Evolutionary conservation across 176 grass and related monocot genomes (phyloP).

Genomic region (Carex parvula): DNA sequence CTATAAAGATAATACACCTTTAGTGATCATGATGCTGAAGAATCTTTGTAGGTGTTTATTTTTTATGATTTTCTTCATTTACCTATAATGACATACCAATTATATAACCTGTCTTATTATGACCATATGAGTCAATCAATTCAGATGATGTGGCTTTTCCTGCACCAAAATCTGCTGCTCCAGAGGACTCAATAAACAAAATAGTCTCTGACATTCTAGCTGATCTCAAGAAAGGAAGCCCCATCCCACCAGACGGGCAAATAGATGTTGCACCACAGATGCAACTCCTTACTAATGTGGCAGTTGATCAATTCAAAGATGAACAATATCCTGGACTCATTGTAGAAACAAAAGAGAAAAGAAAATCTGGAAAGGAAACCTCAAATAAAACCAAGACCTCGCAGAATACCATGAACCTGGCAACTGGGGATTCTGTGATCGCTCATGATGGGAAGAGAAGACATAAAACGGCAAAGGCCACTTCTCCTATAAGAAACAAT

Average conservation of each 20-base stretch:
- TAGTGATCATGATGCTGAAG: background rate
- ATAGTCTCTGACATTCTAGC: background rate
- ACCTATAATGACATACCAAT: background rate
- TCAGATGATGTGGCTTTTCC: conserved; percentile 8
- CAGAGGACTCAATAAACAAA: background rate
- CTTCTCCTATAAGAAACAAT: conserved; percentile 29
- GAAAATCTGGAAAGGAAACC: background rate
- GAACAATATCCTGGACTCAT: background rate
- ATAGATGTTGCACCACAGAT: background rate
- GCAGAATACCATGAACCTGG: background rate
- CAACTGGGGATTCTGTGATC: conserved; percentile 2
- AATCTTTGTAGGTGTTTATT: background rate
- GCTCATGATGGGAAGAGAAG: background rate
- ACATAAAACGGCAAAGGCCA: conserved; percentile 14
- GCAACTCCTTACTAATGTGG: background rate
- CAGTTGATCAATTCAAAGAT: background rate
- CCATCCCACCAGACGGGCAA: background rate
- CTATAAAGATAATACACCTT: background rate
- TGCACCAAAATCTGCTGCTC: background rate
- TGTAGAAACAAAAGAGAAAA: background rate
- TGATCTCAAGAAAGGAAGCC: conserved; percentile 1
- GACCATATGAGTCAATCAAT: background rate
- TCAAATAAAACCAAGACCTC: background rate
- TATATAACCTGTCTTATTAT: background rate
- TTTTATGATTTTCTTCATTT: background rate